phyloP scores from a whole-genome alignment of 257 asterid species.

The Solanum verrucosum region DNA sequence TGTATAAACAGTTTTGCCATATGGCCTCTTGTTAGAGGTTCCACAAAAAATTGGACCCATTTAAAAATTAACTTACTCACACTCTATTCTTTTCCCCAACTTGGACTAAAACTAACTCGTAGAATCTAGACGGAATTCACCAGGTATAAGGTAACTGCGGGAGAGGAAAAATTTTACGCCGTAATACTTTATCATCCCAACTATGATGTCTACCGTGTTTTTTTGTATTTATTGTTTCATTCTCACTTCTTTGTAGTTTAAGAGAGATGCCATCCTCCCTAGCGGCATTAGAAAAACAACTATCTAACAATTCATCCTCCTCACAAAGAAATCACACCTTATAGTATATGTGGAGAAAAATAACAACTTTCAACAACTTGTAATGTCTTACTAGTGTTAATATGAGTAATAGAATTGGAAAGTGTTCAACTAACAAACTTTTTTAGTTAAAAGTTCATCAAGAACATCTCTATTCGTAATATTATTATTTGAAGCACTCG shows the following conservation, averaged over 20 bases:
- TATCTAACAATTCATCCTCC: neutral
- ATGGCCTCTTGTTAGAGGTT: neutral
- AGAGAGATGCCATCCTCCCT: neutral
- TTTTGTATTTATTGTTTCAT: neutral
- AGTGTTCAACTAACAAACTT: too few relatives aligned
- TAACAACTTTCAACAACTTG: neutral
- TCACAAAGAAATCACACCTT: neutral
- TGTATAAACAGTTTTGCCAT: neutral
- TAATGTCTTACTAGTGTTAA: neutral
- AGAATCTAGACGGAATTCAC: neutral
- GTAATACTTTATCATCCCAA: too few relatives aligned
- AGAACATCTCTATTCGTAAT: too few relatives aligned
- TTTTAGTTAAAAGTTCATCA: too few relatives aligned
- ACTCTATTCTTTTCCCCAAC: too few relatives aligned
- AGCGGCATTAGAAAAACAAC: neutral
- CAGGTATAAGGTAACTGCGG: neutral
- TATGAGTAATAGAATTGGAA: neutral
- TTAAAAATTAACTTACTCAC: too few relatives aligned
- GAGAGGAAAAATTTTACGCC: too few relatives aligned
- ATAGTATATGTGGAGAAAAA: neutral
- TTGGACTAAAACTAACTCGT: too few relatives aligned
- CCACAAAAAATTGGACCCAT: neutral
- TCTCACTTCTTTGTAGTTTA: neutral
- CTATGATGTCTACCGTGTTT: neutral
- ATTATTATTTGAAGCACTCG: neutral